A percentile compares a stretch with the other conserved stretches of the same genome.
Evolutionary conservation across 345 rosid genomes (phyloP).

Genomic region (Eucalyptus polybractea): DNA sequence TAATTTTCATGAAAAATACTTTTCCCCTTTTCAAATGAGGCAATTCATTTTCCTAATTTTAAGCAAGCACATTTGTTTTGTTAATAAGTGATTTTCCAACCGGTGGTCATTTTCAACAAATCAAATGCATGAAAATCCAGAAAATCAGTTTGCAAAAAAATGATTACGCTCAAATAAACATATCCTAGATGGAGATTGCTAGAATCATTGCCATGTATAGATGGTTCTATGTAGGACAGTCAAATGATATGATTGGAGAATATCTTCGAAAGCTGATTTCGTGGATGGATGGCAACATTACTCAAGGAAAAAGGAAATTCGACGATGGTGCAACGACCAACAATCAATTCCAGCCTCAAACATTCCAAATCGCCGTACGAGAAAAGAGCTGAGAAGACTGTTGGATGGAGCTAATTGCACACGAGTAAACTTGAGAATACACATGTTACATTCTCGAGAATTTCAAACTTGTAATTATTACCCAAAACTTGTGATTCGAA

Average conservation of each 20-base stretch:
- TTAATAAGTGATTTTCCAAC: not conserved
- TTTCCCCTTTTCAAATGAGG: not conserved
- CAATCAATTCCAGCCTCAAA: not conserved
- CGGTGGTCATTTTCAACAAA: accelerated
- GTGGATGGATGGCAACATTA: not conserved
- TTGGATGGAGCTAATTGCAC: not conserved
- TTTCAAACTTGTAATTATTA: not conserved
- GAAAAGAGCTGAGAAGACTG: not conserved
- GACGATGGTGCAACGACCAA: not conserved
- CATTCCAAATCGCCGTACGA: not conserved
- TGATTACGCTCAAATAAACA: not conserved
- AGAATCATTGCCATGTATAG: not conserved
- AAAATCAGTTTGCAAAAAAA: not conserved
- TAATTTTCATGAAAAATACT: accelerated
- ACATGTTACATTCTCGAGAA: not conserved
- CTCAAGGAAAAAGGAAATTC: not conserved
- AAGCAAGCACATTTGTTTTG: not conserved
- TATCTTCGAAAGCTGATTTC: not conserved
- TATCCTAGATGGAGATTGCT: not conserved
- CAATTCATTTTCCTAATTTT: not conserved
- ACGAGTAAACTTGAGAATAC: not conserved
- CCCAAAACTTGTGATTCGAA: not conserved
- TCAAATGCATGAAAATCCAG: not conserved
- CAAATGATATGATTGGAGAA: not conserved
- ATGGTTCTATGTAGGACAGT: not conserved